Conservation (phyloP, 2,329 filamentous ascomycete genomes). For the Colletotrichum plurivorum region DNA sequence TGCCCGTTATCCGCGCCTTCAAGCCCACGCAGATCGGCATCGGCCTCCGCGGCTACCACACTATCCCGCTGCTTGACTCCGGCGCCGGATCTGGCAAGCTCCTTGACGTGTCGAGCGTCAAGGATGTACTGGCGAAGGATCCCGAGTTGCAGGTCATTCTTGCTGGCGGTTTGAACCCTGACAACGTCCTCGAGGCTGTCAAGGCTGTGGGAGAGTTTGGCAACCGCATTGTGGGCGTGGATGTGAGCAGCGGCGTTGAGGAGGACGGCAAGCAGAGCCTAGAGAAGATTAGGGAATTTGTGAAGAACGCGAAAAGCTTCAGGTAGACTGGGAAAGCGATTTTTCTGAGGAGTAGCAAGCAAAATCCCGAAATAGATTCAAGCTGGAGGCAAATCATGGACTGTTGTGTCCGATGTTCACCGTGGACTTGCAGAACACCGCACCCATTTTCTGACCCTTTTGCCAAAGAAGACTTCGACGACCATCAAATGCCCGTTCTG, state of each 20-base stretch:
- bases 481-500: too few relatives aligned
- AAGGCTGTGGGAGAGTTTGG: slow-evolving; percentile 70
- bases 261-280: slow-evolving; percentile 84
- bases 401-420: too few relatives aligned
- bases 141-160: slow-evolving; percentile 81
- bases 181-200: slow-evolving; percentile 81
- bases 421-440: too few relatives aligned
- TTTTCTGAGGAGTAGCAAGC: background rate
- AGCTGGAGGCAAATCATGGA: too few relatives aligned
- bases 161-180: slow-evolving; percentile 86
- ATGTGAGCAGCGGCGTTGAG: slow-evolving; percentile 96
- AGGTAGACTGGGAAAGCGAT: slow-evolving; percentile 51
- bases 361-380: background rate
- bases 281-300: slow-evolving; percentile 84
- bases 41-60: slow-evolving; percentile 83
- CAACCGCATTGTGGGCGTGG: slow-evolving; percentile 82
- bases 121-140: slow-evolving; percentile 75
- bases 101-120: slow-evolving; percentile 80
- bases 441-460: too few relatives aligned
- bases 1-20: slow-evolving; percentile 92
- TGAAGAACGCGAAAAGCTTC: slow-evolving; percentile 79
- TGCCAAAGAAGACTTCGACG: too few relatives aligned
- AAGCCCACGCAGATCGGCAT: slow-evolving; percentile 81
- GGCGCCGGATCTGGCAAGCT: slow-evolving; percentile 86
- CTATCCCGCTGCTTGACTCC: slow-evolving; percentile 87